Evolutionary conservation across 352 stramenopile genomes (phyloP).

Genomic region (Phytopythium aichiense): DNA sequence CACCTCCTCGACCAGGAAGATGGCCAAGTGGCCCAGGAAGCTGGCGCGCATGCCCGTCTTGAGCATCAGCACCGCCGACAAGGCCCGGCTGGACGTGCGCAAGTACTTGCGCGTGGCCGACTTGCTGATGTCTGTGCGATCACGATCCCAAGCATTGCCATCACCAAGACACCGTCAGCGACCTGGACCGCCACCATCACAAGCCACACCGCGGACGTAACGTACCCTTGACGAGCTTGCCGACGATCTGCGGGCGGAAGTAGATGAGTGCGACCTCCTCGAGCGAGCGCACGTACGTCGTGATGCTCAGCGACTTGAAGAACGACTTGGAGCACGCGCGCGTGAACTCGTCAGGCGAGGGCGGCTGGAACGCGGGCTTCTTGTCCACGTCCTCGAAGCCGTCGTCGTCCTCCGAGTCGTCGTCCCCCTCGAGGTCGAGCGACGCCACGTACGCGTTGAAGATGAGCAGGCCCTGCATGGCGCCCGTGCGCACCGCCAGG

Average conservation of each 20-base stretch:
- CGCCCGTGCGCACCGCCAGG: slow-evolving; percentile 49
- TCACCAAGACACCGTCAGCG: not conserved
- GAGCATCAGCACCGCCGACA: slow-evolving; percentile 54
- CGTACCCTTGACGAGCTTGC: slow-evolving; percentile 80
- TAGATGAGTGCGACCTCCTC: slow-evolving; percentile 61
- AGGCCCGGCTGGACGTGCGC: slow-evolving; percentile 53
- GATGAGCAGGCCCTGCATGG: slow-evolving; percentile 69
- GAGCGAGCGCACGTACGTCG: slow-evolving; percentile 71
- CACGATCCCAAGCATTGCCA: not conserved
- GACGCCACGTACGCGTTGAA: slow-evolving; percentile 77
- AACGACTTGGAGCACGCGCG: slow-evolving; percentile 56
- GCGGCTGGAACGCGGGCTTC: slow-evolving; percentile 47
- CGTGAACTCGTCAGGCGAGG: slow-evolving; percentile 54
- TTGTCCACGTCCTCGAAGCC: slow-evolving; percentile 28
- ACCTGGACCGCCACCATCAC: slow-evolving; percentile 2
- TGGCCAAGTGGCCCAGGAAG: slow-evolving; percentile 66
- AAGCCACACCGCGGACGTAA: too few species aligned
- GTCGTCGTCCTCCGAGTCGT: slow-evolving; percentile 40
- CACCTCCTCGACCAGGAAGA: slow-evolving; percentile 85
- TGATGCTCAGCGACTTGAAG: slow-evolving; percentile 74
- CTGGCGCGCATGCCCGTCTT: slow-evolving; percentile 79
- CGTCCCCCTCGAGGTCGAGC: slow-evolving; percentile 64
- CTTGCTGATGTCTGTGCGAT: slow-evolving; percentile 56
- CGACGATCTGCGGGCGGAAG: slow-evolving; percentile 49
- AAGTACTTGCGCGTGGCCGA: slow-evolving; percentile 74